Conservation (phyloP, 2,329 filamentous ascomycete species). For the Zasmidium angulare region DNA sequence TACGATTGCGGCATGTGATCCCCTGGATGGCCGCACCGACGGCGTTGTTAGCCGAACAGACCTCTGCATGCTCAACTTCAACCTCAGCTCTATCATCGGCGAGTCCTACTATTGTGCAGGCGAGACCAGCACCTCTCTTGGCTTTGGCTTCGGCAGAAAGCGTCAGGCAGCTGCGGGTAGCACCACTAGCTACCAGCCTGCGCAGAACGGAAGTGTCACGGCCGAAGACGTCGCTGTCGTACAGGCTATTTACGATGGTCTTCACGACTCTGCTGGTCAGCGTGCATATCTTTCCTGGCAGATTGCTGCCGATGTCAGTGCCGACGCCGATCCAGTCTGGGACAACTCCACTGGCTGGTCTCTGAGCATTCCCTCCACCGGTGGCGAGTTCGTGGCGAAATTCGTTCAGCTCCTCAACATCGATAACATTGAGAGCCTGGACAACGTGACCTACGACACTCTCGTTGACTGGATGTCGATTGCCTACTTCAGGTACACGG, state of each 20-base stretch:
- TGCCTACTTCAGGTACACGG: slow-evolving; percentile 50
- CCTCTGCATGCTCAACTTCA: slow-evolving; percentile 48
- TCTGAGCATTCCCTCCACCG: slow-evolving; percentile 36
- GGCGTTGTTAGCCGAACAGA: slow-evolving; percentile 53
- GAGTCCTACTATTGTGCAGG: slow-evolving; percentile 45
- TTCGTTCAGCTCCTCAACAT: slow-evolving; percentile 44
- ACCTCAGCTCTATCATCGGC: slow-evolving; percentile 49
- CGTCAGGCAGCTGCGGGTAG: slow-evolving; percentile 24
- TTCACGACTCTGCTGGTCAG: slow-evolving; percentile 40
- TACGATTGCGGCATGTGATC: slow-evolving; percentile 56
- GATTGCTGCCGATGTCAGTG: slow-evolving; percentile 28
- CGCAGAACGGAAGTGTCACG: slow-evolving; percentile 33
- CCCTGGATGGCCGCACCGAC: slow-evolving; percentile 54
- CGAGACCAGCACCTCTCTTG: slow-evolving; percentile 19
- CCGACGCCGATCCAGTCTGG: slow-evolving; percentile 38
- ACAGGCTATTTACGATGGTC: slow-evolving; percentile 38
- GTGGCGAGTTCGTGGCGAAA: slow-evolving; percentile 45
- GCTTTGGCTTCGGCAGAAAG: slow-evolving; percentile 12
- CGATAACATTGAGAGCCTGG: slow-evolving; percentile 44
- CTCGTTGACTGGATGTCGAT: slow-evolving; percentile 54
- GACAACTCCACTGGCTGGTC: slow-evolving; percentile 37
- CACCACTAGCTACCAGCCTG: slow-evolving; percentile 6
- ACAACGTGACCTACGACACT: slow-evolving; percentile 57
- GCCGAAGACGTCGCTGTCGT: slow-evolving; percentile 32
- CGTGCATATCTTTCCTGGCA: slow-evolving; percentile 45